phyloP scores from a whole-genome alignment of 768 basidiomycete species.

The Xerocomellus dryophilus region DNA sequence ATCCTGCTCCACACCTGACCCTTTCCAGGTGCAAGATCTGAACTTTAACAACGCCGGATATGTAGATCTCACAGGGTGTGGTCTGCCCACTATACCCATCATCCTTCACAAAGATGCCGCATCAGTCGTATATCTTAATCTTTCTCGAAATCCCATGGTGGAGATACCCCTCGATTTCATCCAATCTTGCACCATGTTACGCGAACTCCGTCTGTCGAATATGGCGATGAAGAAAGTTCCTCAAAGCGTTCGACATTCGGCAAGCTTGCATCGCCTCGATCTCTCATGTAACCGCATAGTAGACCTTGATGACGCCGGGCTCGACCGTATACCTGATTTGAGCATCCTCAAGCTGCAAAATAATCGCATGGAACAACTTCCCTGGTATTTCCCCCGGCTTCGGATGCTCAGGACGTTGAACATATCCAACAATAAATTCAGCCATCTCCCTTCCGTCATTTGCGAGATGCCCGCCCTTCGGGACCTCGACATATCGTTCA shows the following conservation, averaged over 20 bases:
- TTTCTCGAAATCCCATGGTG: constrained; percentile 93
- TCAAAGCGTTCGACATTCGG: constrained; percentile 71
- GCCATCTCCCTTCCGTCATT: constrained; percentile 67
- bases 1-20: background rate
- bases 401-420: constrained; percentile 73
- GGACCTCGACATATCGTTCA: constrained; percentile 94
- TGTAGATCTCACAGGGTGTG: constrained; percentile 77
- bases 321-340: constrained; percentile 74
- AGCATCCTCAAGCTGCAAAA: constrained; percentile 76
- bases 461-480: constrained; percentile 67
- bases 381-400: constrained; percentile 79
- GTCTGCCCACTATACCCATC: constrained; percentile 86
- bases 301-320: constrained; percentile 81
- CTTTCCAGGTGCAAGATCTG: constrained; percentile 66
- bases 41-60: constrained; percentile 67
- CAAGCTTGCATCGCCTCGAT: constrained; percentile 75
- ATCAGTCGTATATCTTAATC: constrained; percentile 77
- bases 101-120: constrained; percentile 81
- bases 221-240: constrained; percentile 97
- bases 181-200: constrained; percentile 77
- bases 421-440: constrained; percentile 95
- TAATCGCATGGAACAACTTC: constrained; percentile 85
- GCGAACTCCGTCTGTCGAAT: constrained; percentile 81
- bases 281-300: constrained; percentile 88
- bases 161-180: constrained; percentile 97